A percentile compares a stretch with the other conserved stretches of the same genome.
These are phyloP conservation scores for Monosporascus sp. DNA, from an alignment of 2,329 filamentous ascomycete species.

Conservation along the genomic window DNA sequence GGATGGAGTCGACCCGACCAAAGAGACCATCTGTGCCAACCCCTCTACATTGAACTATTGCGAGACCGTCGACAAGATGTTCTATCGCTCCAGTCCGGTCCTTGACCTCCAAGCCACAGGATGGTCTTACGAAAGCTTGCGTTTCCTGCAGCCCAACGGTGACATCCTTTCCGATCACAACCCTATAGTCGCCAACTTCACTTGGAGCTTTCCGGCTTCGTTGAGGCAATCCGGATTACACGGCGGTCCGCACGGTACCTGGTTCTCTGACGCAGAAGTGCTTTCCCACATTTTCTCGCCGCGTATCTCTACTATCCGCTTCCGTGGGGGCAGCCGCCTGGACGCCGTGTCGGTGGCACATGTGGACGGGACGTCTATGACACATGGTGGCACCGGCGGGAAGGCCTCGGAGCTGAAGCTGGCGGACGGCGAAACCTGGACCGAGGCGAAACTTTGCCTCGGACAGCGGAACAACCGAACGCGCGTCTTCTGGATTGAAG, in stretches of 20 bases:
- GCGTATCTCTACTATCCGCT: constrained; percentile 33
- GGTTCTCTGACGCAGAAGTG: constrained; percentile 50
- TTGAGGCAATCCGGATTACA: constrained; percentile 41
- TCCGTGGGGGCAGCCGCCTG: constrained; percentile 43
- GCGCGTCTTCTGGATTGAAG: constrained; percentile 51
- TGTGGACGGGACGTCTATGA: constrained; percentile 40
- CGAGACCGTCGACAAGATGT: constrained; percentile 64
- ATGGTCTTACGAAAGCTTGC: constrained; percentile 50
- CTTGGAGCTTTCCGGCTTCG: constrained; percentile 32
- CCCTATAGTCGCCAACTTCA: constrained; percentile 53
- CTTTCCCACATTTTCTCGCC: constrained; percentile 29
- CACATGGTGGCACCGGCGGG: constrained; percentile 51
- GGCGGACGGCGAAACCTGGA: constrained; percentile 43
- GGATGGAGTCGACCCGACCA: constrained; percentile 39
- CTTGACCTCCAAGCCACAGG: constrained; percentile 40
- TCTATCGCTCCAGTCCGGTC: constrained; percentile 49
- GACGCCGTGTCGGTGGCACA: constrained; percentile 46
- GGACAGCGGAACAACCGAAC: constrained; percentile 39
- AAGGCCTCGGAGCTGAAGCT: constrained; percentile 36
- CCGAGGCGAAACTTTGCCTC: constrained; percentile 43
- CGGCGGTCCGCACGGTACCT: constrained; percentile 45
- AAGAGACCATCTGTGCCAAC: constrained; percentile 49
- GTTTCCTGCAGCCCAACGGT: constrained; percentile 54
- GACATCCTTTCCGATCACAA: constrained; percentile 60
- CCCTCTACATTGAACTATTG: constrained; percentile 49